phyloP scores from a whole-genome alignment of 2,329 filamentous ascomycete genomes.

The Scytalidium sp. region DNA sequence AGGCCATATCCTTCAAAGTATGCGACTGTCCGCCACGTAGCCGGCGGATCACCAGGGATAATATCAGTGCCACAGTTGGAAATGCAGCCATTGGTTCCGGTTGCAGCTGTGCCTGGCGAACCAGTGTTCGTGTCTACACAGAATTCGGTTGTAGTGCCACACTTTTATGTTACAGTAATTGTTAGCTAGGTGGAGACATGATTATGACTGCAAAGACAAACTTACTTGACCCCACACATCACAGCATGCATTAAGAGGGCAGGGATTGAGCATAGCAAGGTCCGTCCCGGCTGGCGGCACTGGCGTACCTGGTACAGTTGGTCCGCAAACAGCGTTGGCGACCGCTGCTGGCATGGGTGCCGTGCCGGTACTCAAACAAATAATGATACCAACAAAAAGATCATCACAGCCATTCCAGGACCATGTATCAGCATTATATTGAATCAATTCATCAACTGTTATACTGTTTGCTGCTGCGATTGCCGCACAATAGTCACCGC shows the following conservation, averaged over 20 bases:
- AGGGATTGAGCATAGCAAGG: conserved; percentile 40
- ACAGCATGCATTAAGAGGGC: conserved; percentile 40
- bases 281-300: conserved; percentile 28
- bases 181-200: too few species aligned
- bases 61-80: conserved; percentile 37
- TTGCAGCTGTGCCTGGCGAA: conserved; percentile 28
- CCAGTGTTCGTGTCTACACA: conserved; percentile 28
- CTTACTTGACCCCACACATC: conserved; percentile 33
- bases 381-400: conserved; percentile 26
- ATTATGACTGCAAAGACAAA: too few species aligned
- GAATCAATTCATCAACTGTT: conserved; percentile 30
- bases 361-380: conserved; percentile 38
- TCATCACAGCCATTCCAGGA: conserved; percentile 36
- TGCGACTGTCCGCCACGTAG: conserved; percentile 15
- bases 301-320: conserved; percentile 36
- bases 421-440: conserved; percentile 41
- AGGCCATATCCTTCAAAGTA: conserved; percentile 30
- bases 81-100: conserved; percentile 31
- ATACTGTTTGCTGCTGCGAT: conserved; percentile 30
- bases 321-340: conserved; percentile 41
- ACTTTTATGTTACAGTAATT: too few species aligned
- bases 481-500: conserved; percentile 30
- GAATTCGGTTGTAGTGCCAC: conserved; percentile 32
- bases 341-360: conserved; percentile 38
- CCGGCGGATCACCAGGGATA: conserved; percentile 21